These are phyloP conservation scores for Nannizziopsis arthrosporioides DNA, from an alignment of 2,329 filamentous ascomycete genomes.

Conservation along the genomic window DNA sequence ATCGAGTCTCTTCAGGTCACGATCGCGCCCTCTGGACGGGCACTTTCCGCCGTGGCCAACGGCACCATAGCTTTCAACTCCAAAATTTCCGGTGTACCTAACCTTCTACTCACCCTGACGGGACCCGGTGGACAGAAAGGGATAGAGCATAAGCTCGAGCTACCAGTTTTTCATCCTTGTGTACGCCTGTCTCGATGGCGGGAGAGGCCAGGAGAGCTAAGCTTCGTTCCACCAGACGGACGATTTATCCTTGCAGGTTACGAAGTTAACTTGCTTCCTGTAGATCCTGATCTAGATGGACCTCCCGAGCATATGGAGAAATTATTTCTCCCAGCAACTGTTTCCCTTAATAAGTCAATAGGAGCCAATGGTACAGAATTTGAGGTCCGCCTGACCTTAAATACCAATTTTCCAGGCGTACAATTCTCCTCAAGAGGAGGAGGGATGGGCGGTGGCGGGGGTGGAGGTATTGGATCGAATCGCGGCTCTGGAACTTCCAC, in stretches of 20 bases:
- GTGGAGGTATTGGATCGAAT: slow-evolving; percentile 17
- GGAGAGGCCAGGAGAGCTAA: slow-evolving; percentile 79
- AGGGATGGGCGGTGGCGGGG: too few species aligned
- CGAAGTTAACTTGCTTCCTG: slow-evolving; percentile 78
- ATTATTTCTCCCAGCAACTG: slow-evolving; percentile 66
- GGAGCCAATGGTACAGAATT: slow-evolving; percentile 71
- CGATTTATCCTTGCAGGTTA: slow-evolving; percentile 89
- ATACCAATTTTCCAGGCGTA: slow-evolving; percentile 49
- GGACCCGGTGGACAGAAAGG: slow-evolving; percentile 71
- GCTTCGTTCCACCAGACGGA: slow-evolving; percentile 89
- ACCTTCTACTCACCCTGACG: slow-evolving; percentile 69
- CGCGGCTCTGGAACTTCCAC: slow-evolving; percentile 38
- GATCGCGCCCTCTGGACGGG: slow-evolving; percentile 77
- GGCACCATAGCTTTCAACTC: slow-evolving; percentile 90
- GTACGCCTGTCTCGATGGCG: slow-evolving; percentile 84
- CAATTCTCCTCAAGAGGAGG: slow-evolving; percentile 27
- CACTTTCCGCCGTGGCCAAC: slow-evolving; percentile 74
- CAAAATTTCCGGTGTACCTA: slow-evolving; percentile 88
- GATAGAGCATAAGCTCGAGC: slow-evolving; percentile 61
- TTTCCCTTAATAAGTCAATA: slow-evolving; percentile 71
- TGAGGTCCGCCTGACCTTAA: slow-evolving; percentile 66
- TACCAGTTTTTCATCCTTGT: slow-evolving; percentile 93
- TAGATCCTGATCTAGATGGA: slow-evolving; percentile 47
- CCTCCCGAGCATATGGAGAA: slow-evolving; percentile 45
- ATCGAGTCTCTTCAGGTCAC: slow-evolving; percentile 82